Evolutionary conservation across 306 rosid species (phyloP).

Genomic region (Mucuna pruriens): DNA sequence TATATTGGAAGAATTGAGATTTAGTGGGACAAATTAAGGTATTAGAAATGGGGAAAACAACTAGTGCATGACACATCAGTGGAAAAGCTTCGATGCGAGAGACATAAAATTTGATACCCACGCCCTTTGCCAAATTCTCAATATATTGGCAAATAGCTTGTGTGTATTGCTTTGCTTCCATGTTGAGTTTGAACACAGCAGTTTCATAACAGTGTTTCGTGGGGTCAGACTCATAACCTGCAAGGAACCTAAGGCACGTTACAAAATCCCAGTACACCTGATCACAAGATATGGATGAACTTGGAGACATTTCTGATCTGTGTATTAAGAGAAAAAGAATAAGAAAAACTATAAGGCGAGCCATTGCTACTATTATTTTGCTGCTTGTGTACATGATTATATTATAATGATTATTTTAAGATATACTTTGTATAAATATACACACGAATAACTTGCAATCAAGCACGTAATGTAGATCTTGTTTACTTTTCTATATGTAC

Average conservation of each 20-base stretch:
- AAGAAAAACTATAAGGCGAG: background rate
- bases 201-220: conserved; percentile 2
- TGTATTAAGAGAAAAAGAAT: conserved; percentile 9
- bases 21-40: conserved; percentile 35
- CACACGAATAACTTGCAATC: background rate
- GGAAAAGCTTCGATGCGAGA: conserved; percentile 30
- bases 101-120: background rate
- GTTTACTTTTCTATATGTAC: background rate
- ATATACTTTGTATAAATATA: background rate
- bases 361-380: conserved; percentile 10
- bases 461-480: background rate
- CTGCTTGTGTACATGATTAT: background rate
- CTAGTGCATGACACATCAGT: conserved; percentile 14
- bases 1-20: background rate
- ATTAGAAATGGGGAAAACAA: conserved; percentile 25
- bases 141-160: conserved; percentile 27
- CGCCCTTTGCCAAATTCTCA: conserved; percentile 16
- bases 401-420: background rate
- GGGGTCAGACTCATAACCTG: conserved; percentile 35
- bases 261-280: conserved; percentile 38
- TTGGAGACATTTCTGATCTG: conserved; percentile 27
- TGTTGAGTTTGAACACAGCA: background rate
- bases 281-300: conserved; percentile 26
- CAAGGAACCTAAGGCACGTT: conserved; percentile 40
- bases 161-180: background rate